A percentile compares a stretch with the other conserved stretches of the same genome.
phyloP scores from a whole-genome alignment of 2,329 filamentous ascomycete genomes.

The Aschersonia sp. region DNA sequence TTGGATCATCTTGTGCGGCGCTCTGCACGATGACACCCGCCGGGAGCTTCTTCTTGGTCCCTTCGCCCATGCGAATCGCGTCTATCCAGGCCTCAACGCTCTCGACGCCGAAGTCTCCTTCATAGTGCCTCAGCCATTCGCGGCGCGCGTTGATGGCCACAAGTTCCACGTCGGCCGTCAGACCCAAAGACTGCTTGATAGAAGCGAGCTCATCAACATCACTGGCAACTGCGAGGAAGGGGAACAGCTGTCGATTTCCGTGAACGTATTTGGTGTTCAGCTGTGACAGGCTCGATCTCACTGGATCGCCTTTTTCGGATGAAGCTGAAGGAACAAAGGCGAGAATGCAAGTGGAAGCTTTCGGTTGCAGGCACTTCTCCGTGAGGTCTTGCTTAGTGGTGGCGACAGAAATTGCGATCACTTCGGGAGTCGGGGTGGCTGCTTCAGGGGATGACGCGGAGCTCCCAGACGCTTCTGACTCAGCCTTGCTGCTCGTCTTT shows the following conservation, averaged over 20 bases:
- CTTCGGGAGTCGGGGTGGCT: constrained; percentile 13
- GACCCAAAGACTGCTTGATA: constrained; percentile 32
- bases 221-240: constrained; percentile 61
- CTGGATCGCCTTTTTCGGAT: constrained; percentile 37
- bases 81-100: constrained; percentile 80
- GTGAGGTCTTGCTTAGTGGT: constrained; percentile 48
- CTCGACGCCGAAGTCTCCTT: constrained; percentile 41
- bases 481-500: constrained; percentile 14
- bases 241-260: constrained; percentile 57
- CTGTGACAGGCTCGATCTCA: constrained; percentile 51
- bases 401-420: constrained; percentile 53
- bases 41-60: constrained; percentile 62
- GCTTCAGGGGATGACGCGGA: constrained; percentile 9
- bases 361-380: constrained; percentile 57
- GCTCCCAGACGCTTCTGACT: constrained; percentile 23
- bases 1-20: constrained; percentile 13
- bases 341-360: constrained; percentile 72
- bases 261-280: constrained; percentile 62
- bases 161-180: constrained; percentile 51
- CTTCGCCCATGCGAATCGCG: constrained; percentile 78
- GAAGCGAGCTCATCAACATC: constrained; percentile 28
- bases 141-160: constrained; percentile 76
- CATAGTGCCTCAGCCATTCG: constrained; percentile 70
- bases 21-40: constrained; percentile 32
- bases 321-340: constrained; percentile 47